Evolutionary conservation across 2,329 filamentous ascomycete species (phyloP).

Genomic region (Aspergillus awamori): DNA sequence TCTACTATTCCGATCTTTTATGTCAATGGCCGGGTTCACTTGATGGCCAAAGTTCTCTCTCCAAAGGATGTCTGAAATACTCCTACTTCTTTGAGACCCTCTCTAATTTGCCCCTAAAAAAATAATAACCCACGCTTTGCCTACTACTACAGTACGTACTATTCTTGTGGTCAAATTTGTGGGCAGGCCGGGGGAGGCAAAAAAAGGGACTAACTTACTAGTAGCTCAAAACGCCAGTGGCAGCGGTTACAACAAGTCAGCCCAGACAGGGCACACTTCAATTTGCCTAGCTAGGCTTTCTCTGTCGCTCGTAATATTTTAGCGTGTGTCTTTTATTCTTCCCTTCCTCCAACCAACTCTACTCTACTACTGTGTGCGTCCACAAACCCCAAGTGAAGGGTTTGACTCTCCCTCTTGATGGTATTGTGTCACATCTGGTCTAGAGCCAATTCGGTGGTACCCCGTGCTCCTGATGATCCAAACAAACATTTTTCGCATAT

Average conservation of each 20-base stretch:
- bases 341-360: background rate
- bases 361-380: background rate
- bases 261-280: background rate
- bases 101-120: no score
- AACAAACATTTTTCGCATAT: background rate
- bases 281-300: no score
- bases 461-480: background rate
- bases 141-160: no score
- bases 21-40: no score
- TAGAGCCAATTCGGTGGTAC: background rate
- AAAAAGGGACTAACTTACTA: background rate
- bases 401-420: background rate
- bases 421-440: background rate
- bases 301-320: conserved; percentile 1
- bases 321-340: background rate
- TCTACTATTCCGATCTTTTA: no score
- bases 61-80: no score
- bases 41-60: background rate
- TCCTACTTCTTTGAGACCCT: no score
- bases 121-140: no score
- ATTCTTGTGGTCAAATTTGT: no score
- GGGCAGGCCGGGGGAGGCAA: no score
- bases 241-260: background rate
- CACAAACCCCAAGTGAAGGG: background rate
- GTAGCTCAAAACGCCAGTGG: background rate